Conservation (phyloP, 2,329 filamentous ascomycete species). For the Arthroderma sp. region DNA sequence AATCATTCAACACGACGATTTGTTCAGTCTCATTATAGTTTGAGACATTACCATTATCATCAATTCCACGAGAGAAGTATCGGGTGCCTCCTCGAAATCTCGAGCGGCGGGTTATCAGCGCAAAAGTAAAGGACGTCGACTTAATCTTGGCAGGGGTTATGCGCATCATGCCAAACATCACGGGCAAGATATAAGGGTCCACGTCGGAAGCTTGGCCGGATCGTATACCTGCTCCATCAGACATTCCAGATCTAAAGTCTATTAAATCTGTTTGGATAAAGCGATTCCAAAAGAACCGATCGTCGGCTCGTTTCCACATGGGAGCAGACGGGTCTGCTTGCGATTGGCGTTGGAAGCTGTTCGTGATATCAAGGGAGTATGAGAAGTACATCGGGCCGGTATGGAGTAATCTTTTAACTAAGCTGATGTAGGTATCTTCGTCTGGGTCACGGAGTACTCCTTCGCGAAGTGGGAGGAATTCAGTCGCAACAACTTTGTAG, state of each 20-base stretch:
- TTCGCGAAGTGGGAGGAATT: slow-evolving; percentile 88
- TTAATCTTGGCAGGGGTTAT: slow-evolving; percentile 81
- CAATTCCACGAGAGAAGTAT: slow-evolving; percentile 88
- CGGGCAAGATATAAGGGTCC: slow-evolving; percentile 86
- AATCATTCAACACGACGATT: slow-evolving; percentile 76
- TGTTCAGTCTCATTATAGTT: slow-evolving; percentile 99
- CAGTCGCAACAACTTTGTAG: slow-evolving; percentile 81
- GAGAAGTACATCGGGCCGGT: slow-evolving; percentile 93
- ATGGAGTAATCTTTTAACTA: slow-evolving; percentile 71
- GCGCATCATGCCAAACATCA: slow-evolving; percentile 93
- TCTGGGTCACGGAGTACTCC: slow-evolving; percentile 81
- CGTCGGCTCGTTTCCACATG: slow-evolving; percentile 83
- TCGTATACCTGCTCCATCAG: slow-evolving; percentile 33
- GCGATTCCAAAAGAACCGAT: slow-evolving; percentile 98
- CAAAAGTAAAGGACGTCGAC: slow-evolving; percentile 67
- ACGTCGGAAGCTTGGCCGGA: slow-evolving; percentile 53
- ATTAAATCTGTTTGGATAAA: slow-evolving; percentile 87
- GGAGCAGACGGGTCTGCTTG: slow-evolving; percentile 58
- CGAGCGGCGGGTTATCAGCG: slow-evolving; percentile 77
- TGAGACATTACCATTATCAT: slow-evolving; percentile 87
- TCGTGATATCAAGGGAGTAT: slow-evolving; percentile 92
- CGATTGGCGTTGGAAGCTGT: slow-evolving; percentile 88
- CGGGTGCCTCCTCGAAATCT: slow-evolving; percentile 79
- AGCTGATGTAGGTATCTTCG: slow-evolving; percentile 76
- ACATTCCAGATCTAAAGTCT: slow-evolving; percentile 58